Conservation (phyloP, 306 rosid genomes). For the Cajanus cajan region DNA sequence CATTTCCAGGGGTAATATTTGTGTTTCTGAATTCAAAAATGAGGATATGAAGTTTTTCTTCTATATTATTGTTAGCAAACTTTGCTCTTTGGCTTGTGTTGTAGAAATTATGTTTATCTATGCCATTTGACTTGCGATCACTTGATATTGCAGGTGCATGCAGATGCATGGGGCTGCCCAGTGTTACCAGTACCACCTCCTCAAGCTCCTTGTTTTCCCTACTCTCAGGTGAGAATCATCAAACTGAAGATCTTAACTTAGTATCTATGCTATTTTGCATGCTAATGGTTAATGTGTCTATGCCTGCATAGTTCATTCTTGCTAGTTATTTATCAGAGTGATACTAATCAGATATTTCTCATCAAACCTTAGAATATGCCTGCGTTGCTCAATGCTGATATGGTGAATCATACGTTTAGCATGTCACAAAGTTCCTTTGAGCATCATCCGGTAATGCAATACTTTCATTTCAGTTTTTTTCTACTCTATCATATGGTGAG, state of each 20-base stretch:
- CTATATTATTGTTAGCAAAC: slow-evolving; percentile 21
- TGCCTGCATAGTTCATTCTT: not conserved
- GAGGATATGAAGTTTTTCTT: not conserved
- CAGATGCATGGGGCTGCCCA: slow-evolving; percentile 94
- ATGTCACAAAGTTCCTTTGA: slow-evolving; percentile 43
- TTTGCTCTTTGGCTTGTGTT: not conserved
- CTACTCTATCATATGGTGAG: not conserved
- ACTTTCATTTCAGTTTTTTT: slow-evolving; percentile 25
- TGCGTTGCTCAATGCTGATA: slow-evolving; percentile 33
- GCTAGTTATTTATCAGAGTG: not conserved
- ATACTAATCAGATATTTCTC: not conserved
- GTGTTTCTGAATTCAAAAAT: not conserved
- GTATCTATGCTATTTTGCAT: not conserved
- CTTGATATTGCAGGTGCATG: slow-evolving; percentile 62
- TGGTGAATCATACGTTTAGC: slow-evolving; percentile 38
- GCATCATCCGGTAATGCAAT: slow-evolving; percentile 63
- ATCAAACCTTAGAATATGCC: slow-evolving; percentile 52
- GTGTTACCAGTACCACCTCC: slow-evolving; percentile 67
- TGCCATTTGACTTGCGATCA: slow-evolving; percentile 20
- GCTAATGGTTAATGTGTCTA: slow-evolving; percentile 16
- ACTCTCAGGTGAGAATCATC: slow-evolving; percentile 55
- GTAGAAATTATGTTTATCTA: slow-evolving; percentile 1
- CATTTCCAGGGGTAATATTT: slow-evolving; percentile 59
- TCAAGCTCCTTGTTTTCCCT: slow-evolving; percentile 50
- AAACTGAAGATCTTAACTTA: not conserved